A percentile compares a stretch with the other conserved stretches of the same genome.
These are phyloP conservation scores for Leptomonas seymouri DNA, from an alignment of 208 protist species.

Conservation along the genomic window DNA sequence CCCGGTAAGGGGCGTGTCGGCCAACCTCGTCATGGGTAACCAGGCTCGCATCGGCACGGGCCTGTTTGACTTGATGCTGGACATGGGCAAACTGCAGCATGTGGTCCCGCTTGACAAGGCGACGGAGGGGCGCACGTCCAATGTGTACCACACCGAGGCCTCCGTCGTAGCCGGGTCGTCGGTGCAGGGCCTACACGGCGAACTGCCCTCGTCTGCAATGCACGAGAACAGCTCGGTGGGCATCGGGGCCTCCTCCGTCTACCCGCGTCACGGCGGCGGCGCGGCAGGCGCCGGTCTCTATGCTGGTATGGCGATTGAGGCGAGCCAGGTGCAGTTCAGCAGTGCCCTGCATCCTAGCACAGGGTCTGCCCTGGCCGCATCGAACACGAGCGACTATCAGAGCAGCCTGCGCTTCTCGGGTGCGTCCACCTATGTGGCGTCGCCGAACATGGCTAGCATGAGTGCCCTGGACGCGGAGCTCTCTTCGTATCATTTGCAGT, in stretches of 20 bases:
- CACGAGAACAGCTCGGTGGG: conserved; percentile 66
- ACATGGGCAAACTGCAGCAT: conserved; percentile 90
- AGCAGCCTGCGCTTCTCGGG: conserved; percentile 29
- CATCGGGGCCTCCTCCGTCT: conserved; percentile 30
- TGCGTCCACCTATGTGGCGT: conserved; percentile 27
- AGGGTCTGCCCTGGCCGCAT: conserved; percentile 23
- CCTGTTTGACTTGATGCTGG: conserved; percentile 96
- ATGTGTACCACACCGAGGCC: conserved; percentile 80
- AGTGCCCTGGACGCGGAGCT: conserved; percentile 34
- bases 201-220: conserved; percentile 71
- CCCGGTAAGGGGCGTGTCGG: conserved; percentile 95
- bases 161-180: conserved; percentile 50
- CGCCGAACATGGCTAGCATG: conserved; percentile 18
- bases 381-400: conserved; percentile 45
- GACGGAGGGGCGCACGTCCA: conserved; percentile 69
- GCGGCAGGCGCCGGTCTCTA: conserved; percentile 34
- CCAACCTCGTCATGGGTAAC: conserved; percentile 99
- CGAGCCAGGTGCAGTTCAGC: conserved; percentile 71
- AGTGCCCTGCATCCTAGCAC: conserved; percentile 18
- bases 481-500: conserved; percentile 83
- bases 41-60: conserved; percentile 97
- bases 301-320: conserved; percentile 50
- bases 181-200: conserved; percentile 26
- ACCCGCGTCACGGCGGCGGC: conserved; percentile 10
- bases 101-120: conserved; percentile 85